phyloP scores from a whole-genome alignment of 805 yeast species.

The Pichia membranifaciens region DNA sequence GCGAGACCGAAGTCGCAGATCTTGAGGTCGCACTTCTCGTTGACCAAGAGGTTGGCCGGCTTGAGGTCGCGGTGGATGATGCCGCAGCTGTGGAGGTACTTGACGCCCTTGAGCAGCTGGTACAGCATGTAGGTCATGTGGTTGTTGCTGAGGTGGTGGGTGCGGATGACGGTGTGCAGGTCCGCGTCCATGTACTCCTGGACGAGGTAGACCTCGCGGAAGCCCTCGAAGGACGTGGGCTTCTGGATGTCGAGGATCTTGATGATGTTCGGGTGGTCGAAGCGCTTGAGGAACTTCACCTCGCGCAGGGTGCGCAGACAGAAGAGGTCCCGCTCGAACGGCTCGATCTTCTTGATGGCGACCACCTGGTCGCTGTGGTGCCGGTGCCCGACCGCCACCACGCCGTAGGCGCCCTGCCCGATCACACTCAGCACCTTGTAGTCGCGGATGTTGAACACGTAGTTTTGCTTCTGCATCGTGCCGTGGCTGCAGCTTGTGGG shows the following conservation, averaged over 20 bases:
- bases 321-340: conserved; percentile 59
- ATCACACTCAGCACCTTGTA: conserved; percentile 55
- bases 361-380: conserved; percentile 53
- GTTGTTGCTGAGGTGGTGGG: conserved; percentile 54
- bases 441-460: conserved; percentile 56
- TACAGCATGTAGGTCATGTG: conserved; percentile 67
- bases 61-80: conserved; percentile 75
- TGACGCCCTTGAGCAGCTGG: conserved; percentile 65
- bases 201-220: conserved; percentile 67
- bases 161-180: conserved; percentile 53
- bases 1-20: conserved; percentile 78
- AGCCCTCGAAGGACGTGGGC: conserved; percentile 51
- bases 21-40: conserved; percentile 67
- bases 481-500: no score
- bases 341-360: conserved; percentile 73
- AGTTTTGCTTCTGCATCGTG: conserved; percentile 34
- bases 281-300: conserved; percentile 56
- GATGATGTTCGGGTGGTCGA: conserved; percentile 70
- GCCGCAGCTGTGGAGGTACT: conserved; percentile 63
- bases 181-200: conserved; percentile 80
- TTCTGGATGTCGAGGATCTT: conserved; percentile 60
- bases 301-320: conserved; percentile 70
- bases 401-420: conserved; percentile 82
- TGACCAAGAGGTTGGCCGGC: conserved; percentile 64
- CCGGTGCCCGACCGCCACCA: conserved; percentile 66